Percentiles rank a stretch among this genome's conserved stretches.
Conservation (phyloP, 371 early-diverging fungal species). For the Mortierella sp. region DNA sequence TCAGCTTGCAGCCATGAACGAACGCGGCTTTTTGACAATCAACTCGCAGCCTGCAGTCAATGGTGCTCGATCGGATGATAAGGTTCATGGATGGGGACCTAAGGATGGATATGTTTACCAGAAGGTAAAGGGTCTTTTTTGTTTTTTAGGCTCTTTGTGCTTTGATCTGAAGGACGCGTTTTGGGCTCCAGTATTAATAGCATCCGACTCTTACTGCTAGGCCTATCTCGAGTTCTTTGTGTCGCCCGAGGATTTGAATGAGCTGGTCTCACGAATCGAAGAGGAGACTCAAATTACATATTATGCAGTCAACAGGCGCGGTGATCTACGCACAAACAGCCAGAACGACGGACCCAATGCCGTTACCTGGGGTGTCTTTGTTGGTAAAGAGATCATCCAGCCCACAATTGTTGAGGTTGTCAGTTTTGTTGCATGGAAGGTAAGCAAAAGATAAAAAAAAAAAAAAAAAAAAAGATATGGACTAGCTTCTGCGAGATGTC, state of each 20-base stretch:
- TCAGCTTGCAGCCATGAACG: slow-evolving; percentile 78
- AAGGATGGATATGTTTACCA: slow-evolving; percentile 97
- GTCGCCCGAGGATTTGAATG: slow-evolving; percentile 74
- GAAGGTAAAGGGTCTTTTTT: slow-evolving; percentile 63
- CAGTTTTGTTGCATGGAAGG: slow-evolving; percentile 97
- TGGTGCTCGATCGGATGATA: slow-evolving; percentile 84
- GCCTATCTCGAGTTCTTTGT: slow-evolving; percentile 97
- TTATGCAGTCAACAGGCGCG: slow-evolving; percentile 91
- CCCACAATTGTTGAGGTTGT: slow-evolving; percentile 95
- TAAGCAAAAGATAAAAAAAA: no score
- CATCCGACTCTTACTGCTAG: slow-evolving; percentile 26
- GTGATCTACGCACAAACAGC: slow-evolving; percentile 89
- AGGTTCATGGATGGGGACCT: slow-evolving; percentile 95
- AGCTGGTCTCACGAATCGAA: slow-evolving; percentile 73
- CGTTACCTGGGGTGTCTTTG: slow-evolving; percentile 99
- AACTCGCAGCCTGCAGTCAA: slow-evolving; percentile 97
- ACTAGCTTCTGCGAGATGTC: not conserved
- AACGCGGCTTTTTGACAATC: slow-evolving; percentile 90
- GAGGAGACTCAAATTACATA: slow-evolving; percentile 82
- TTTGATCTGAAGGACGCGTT: not conserved
- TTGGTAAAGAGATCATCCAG: slow-evolving; percentile 96
- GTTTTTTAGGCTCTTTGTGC: not conserved
- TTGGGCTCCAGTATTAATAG: not conserved
- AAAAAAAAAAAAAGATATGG: no score
- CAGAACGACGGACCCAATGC: slow-evolving; percentile 90